Evolutionary conservation across 345 rosid genomes (phyloP), one percentile per base, ranked within the genome.

Genomic region (Angophora floribunda): DNA sequence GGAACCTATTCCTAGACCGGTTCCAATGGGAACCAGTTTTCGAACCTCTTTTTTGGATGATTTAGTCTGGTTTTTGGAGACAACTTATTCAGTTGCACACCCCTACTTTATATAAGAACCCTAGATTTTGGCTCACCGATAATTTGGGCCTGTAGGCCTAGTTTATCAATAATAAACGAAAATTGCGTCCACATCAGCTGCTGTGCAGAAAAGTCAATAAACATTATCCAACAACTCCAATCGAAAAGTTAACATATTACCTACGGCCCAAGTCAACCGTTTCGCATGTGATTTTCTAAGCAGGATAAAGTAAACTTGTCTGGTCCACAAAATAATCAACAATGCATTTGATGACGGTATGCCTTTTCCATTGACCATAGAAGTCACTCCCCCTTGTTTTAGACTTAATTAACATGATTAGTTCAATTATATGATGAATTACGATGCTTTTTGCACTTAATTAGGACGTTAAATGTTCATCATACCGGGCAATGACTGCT

Each of bases 401-500:
- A 61, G 67, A 61, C 30, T 61, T 61, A 61, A 28, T 59, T 59
- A 13, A n/a, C 36, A 14, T n/a, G 36, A 63, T 63, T 63, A 7
- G 36, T 52, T 52, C 19, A 6, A 52, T 52, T 52, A 63, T 15
- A n/a, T 1, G 41, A 13, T 15, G 2, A 7, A n/a, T 2, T n/a
- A 63, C 21, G 5, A 7, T 7, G 41, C 41, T 52, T 15, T 63
- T 63, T 61, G 21, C 75, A 63, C 36, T n/a, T n/a, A 63, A n/a
- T n/a, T 3, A n/a, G 41, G 75, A n/a, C 4, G 36, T 32, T 63
- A 13, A 13, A n/a, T 63, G 13, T 63, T 63, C 36, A 63, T 19
- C 41, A 2, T n/a, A n/a, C n/a, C 5, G 7, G 17, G 0, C 36
- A 7, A 63, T 17, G n/a, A 13, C 1, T 2, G 1, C 17, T 63